Base-by-base conservation (phyloP, 306 rosid species). In the Cyclanthera cordifolia region DNA sequence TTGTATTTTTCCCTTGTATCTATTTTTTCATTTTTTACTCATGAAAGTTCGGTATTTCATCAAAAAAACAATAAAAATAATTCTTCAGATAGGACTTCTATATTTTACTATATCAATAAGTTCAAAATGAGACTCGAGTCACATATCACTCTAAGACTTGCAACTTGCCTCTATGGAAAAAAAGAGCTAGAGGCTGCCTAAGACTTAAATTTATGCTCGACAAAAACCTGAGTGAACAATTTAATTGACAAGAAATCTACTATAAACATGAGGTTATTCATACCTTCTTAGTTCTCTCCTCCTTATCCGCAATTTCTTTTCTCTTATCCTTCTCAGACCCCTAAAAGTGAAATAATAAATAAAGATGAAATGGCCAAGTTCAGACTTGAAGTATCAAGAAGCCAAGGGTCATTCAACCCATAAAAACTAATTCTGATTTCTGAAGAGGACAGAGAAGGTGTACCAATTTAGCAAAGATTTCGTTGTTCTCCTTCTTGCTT, bases 311-410 rank as follows among this genome's bases (percentile, higher is more conserved):
- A 49, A 88, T 75, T 53, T 92, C 96, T 78, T 82, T 87, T 80
- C 88, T 90, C 78, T 80, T 85, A 77, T 92, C 96, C 85, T 89
- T 92, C 12, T 92, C 96, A 72, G 96, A 84, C 53, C 98, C 93
- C 98, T 92, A 30, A 46, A 73, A 53, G 48, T 47, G 65, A 48
- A 69, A n/a, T 28, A 56, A 65, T 19, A 47, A 21, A 43, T 39
- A 25, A 70, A 67, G 57, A 46, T 58, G 48, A 28, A 57, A 48
- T 4, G n/a, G n/a, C 8, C 20, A 64, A 69, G 55, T 37, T 46
- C 70, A 2, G 20, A 56, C 13, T 12, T 59, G 32, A 37, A 32
- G 61, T 2, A 73, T 20, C 68, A 64, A 34, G 14, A 45, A 30
- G 19, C 47, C n/a, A n/a, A 9, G 77, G 20, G 46, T 46, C 59